Evolutionary conservation across 345 rosid genomes (phyloP).

Genomic region (Turritis glabra): DNA sequence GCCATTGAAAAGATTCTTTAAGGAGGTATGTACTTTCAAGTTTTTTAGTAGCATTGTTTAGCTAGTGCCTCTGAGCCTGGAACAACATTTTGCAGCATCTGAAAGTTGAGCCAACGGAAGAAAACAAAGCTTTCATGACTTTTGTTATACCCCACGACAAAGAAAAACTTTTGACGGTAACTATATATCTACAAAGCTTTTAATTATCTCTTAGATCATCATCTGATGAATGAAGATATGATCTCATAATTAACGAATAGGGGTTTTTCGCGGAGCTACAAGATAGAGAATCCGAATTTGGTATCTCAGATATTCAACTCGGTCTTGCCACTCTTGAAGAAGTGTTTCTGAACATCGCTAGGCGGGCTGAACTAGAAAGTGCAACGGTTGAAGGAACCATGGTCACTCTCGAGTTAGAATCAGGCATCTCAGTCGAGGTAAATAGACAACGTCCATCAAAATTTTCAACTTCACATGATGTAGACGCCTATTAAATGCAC

Average conservation of each 20-base stretch:
- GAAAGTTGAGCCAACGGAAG: constrained; percentile 66
- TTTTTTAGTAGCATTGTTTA: not conserved
- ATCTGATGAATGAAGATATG: not conserved
- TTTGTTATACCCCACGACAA: constrained; percentile 80
- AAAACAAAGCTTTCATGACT: constrained; percentile 71
- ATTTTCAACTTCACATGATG: not conserved
- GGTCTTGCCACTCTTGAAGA: constrained; percentile 92
- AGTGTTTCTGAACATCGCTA: constrained; percentile 87
- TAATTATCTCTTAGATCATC: not conserved
- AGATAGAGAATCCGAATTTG: constrained; percentile 60
- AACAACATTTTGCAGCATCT: constrained; percentile 50
- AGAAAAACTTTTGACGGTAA: constrained; percentile 69
- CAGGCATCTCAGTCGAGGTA: constrained; percentile 71
- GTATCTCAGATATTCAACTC: constrained; percentile 79
- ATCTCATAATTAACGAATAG: constrained; percentile 37
- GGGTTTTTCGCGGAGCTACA: constrained; percentile 67
- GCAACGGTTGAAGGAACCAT: constrained; percentile 74
- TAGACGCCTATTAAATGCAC: not conserved
- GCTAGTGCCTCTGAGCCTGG: not conserved
- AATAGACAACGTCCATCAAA: not conserved
- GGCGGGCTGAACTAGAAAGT: constrained; percentile 83
- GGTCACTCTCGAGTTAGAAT: constrained; percentile 61
- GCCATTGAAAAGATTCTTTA: constrained; percentile 68
- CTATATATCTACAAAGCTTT: constrained; percentile 12
- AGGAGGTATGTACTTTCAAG: constrained; percentile 42